These are phyloP conservation scores for Nitzschia sp. DNA, from an alignment of 108 stramenopile genomes.

Conservation along the genomic window DNA sequence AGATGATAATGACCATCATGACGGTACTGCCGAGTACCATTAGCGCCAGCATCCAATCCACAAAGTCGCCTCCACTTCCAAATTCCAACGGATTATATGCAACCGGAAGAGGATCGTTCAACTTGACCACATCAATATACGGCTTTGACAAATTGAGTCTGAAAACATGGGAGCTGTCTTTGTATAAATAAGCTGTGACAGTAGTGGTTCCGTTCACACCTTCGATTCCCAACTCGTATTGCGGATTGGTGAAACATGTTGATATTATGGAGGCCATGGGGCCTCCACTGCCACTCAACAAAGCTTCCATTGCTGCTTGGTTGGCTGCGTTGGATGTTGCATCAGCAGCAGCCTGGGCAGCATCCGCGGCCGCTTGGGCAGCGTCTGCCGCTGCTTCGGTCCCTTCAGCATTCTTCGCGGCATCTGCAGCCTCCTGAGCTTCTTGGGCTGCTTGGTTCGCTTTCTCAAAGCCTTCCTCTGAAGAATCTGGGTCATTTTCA, in stretches of 20 bases:
- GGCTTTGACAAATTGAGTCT: slow-evolving; percentile 70
- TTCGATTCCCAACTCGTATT: slow-evolving; percentile 51
- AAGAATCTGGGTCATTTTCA: neutral
- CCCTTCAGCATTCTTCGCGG: slow-evolving; percentile 34
- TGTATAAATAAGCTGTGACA: slow-evolving; percentile 61
- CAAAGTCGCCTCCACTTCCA: slow-evolving; percentile 35
- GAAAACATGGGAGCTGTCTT: slow-evolving; percentile 68
- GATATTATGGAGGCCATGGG: slow-evolving; percentile 57
- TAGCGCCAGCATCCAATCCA: slow-evolving; percentile 54
- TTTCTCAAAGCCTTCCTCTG: slow-evolving; percentile 22
- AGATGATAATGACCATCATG: slow-evolving; percentile 31
- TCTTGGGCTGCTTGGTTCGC: slow-evolving; percentile 44
- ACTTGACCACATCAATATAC: slow-evolving; percentile 46
- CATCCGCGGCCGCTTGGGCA: slow-evolving; percentile 39
- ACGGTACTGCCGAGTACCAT: slow-evolving; percentile 26
- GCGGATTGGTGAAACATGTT: slow-evolving; percentile 66
- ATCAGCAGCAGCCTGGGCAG: slow-evolving; percentile 73
- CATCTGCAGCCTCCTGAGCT: slow-evolving; percentile 45
- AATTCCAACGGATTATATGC: slow-evolving; percentile 9
- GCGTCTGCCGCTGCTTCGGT: slow-evolving; percentile 43
- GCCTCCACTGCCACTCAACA: slow-evolving; percentile 74
- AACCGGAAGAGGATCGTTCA: slow-evolving; percentile 30
- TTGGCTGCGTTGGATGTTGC: slow-evolving; percentile 57
- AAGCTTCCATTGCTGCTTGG: slow-evolving; percentile 42
- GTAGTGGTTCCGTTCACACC: slow-evolving; percentile 35